Evolutionary conservation across 805 yeast genomes (phyloP).

Genomic region (Pachysolen tannophilus): DNA sequence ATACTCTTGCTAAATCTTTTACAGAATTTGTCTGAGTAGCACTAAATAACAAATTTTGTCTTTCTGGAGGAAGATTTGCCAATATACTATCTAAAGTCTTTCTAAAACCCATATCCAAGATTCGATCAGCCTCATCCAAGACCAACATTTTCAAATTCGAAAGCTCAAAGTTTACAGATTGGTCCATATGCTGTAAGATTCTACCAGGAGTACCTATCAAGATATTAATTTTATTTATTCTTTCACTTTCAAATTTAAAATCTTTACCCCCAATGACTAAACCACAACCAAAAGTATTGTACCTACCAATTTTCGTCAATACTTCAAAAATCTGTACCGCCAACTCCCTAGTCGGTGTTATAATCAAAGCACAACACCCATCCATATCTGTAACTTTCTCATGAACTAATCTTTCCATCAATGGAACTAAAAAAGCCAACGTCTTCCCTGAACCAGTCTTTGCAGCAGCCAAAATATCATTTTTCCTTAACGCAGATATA

Average conservation of each 20-base stretch:
- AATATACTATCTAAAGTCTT: slow-evolving; percentile 75
- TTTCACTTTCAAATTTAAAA: slow-evolving; percentile 69
- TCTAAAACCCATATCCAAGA: slow-evolving; percentile 89
- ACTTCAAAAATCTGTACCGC: slow-evolving; percentile 91
- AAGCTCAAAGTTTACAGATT: slow-evolving; percentile 72
- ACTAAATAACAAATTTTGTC: slow-evolving; percentile 80
- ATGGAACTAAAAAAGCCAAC: slow-evolving; percentile 76
- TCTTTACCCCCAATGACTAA: slow-evolving; percentile 92
- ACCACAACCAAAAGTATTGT: slow-evolving; percentile 77
- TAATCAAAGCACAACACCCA: slow-evolving; percentile 81
- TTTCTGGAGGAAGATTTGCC: slow-evolving; percentile 64
- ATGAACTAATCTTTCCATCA: slow-evolving; percentile 59
- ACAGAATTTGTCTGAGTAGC: slow-evolving; percentile 87
- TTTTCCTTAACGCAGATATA: slow-evolving; percentile 65
- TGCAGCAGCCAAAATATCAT: slow-evolving; percentile 82
- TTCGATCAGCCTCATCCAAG: slow-evolving; percentile 88
- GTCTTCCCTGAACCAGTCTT: slow-evolving; percentile 91
- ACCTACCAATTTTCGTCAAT: slow-evolving; percentile 68
- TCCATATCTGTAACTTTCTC: slow-evolving; percentile 75
- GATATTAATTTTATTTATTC: slow-evolving; percentile 73
- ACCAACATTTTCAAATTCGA: slow-evolving; percentile 72
- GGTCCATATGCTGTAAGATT: slow-evolving; percentile 83
- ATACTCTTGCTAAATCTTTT: slow-evolving; percentile 72
- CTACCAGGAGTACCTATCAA: slow-evolving; percentile 91
- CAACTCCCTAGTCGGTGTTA: slow-evolving; percentile 89